Conservation (phyloP, 2,329 filamentous ascomycete species). For the Pestalotiopsis sp. region DNA sequence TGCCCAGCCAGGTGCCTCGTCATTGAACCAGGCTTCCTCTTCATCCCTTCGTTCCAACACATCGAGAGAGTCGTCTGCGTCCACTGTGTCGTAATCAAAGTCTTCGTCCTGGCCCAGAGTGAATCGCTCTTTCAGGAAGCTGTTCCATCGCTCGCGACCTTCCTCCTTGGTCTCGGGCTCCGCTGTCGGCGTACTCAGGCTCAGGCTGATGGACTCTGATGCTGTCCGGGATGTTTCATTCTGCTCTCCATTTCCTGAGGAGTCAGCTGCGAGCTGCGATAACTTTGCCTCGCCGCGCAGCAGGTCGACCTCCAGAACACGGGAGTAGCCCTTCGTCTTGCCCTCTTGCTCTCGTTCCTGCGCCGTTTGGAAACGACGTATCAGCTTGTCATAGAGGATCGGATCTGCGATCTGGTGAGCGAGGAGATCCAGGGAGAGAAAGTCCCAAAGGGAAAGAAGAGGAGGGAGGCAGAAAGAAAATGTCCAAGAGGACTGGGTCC, state of each 20-base stretch:
- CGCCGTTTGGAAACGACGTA: constrained; percentile 76
- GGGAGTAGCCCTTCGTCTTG: constrained; percentile 75
- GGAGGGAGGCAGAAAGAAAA: neutral
- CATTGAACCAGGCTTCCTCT: constrained; percentile 80
- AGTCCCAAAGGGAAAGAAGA: neutral
- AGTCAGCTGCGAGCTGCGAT: constrained; percentile 49
- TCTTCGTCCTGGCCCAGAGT: constrained; percentile 75
- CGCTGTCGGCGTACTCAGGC: constrained; percentile 35
- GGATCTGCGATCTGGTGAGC: constrained; percentile 56
- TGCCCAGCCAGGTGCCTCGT: constrained; percentile 73
- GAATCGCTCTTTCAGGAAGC: constrained; percentile 75
- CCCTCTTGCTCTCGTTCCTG: constrained; percentile 76
- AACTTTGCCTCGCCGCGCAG: constrained; percentile 77
- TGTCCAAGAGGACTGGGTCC: neutral
- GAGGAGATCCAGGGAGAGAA: neutral
- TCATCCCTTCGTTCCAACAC: constrained; percentile 60
- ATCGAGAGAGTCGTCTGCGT: constrained; percentile 74
- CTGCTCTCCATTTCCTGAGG: constrained; percentile 3
- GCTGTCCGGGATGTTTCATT: neutral
- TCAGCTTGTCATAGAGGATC: constrained; percentile 78
- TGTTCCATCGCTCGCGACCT: constrained; percentile 69
- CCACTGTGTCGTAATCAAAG: constrained; percentile 75
- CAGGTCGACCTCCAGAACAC: constrained; percentile 77
- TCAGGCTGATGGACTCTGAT: constrained; percentile 43
- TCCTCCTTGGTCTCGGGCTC: constrained; percentile 61